These are phyloP conservation scores for Microbotryomycetes sp. DNA, from an alignment of 1,284 basidiomycete genomes.

Conservation along the genomic window DNA sequence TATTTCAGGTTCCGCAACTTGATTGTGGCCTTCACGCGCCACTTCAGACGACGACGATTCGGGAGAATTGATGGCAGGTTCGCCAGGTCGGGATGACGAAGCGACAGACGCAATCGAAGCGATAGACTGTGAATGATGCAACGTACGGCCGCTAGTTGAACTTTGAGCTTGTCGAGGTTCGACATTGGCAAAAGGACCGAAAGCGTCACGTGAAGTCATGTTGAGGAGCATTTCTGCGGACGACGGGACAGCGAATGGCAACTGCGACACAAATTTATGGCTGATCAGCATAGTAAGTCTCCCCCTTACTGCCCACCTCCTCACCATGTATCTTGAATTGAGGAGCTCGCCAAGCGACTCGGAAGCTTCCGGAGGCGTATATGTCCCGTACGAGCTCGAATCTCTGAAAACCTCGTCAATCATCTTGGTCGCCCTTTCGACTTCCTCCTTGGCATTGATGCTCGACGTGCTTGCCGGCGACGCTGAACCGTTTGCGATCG, in stretches of 20 bases:
- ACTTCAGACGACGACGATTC: not conserved
- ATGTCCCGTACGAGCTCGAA: slow-evolving; percentile 6
- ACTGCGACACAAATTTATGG: not conserved
- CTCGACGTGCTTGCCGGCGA: not conserved
- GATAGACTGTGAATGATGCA: not conserved
- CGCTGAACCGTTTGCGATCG: not conserved
- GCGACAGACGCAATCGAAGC: not conserved
- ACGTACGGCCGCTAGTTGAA: slow-evolving; percentile 2
- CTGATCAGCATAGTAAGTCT: no score
- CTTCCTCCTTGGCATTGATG: not conserved
- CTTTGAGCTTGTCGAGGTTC: not conserved
- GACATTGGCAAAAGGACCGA: slow-evolving; percentile 20
- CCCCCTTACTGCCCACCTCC: no score
- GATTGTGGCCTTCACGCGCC: not conserved
- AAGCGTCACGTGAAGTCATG: slow-evolving; percentile 16
- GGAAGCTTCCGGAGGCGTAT: slow-evolving; percentile 11
- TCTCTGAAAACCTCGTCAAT: slow-evolving; percentile 26
- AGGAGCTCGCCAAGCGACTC: slow-evolving; percentile 26
- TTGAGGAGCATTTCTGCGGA: slow-evolving; percentile 24
- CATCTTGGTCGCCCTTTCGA: slow-evolving; percentile 4
- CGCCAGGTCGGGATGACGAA: not conserved
- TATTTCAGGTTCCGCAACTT: not conserved
- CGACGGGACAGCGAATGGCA: slow-evolving; percentile 28
- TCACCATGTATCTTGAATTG: slow-evolving; percentile 30
- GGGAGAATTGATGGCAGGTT: not conserved